Base-by-base conservation (phyloP, 257 asterid genomes). In the Lithospermum erythrorhizon region DNA sequence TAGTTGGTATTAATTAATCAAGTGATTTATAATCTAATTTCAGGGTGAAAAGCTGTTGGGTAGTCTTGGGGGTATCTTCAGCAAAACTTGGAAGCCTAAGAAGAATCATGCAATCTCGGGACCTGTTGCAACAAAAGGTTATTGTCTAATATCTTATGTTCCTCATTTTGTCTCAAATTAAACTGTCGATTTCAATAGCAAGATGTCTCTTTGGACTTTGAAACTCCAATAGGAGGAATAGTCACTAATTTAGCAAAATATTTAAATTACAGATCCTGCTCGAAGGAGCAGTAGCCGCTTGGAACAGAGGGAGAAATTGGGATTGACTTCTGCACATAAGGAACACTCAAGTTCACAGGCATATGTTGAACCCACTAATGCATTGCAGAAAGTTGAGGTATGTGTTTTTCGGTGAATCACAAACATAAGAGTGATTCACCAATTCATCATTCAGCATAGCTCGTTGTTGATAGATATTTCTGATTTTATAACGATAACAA, bases 31-130 rank as follows among this genome's bases (percentile, higher is more conserved):
- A 67, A 47, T 63, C 66, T 58, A 37, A 66, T 74, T 75, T 66
- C 74, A 93, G 99, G 96, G 99, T 48, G 99, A 93, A 78, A 93
- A 86, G 73, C 86, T 93, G 61, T 74, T 93, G 86, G 96, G 99
- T 70, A 93, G 76, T 76, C 96, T 93, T 64, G 97, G 97, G 61
- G 97, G 99, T 55, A 73, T 93, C 18, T 86, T 93, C 80, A 84
- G 95, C 35, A 89, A 68, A 82, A 86, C 89, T 62, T 93, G 99
- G 97, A 93, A 81, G 84, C 98, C 98, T 70, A 84, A 79, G 77
- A 93, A 68, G 81, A 76, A 53, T 64, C 99, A 73, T 47, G 41
- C 86, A 47, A 89, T 93, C 61, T 70, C 61, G 11, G 99, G 99
- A 56, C 97, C 99, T 48, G 65, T 66, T 54, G 73, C 75, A 53